Percentiles rank a stretch among this genome's conserved stretches.
phyloP scores from a whole-genome alignment of 2,329 filamentous ascomycete species.

The Curvularia lunata region DNA sequence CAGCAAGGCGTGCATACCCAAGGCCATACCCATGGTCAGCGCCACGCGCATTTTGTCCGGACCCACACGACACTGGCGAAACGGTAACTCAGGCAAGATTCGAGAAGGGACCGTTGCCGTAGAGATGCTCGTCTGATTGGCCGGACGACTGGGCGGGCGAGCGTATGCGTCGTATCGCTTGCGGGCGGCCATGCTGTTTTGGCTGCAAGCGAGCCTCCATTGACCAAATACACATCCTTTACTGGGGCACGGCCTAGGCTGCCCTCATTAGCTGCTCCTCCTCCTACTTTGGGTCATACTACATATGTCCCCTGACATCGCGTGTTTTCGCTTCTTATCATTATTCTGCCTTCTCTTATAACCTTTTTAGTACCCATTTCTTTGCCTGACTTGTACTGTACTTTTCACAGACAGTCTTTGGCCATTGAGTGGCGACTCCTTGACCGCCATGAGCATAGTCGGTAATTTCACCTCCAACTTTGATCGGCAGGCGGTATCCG shows the following conservation, averaged over 20 bases:
- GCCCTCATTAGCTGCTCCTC: slow-evolving; percentile 23
- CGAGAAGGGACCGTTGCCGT: not conserved
- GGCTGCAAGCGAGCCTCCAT: slow-evolving; percentile 26
- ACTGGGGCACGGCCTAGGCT: slow-evolving; percentile 19
- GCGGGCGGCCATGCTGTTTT: not conserved
- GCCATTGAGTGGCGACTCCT: slow-evolving; percentile 17
- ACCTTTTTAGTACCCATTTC: slow-evolving; percentile 22
- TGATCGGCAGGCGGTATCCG: slow-evolving; percentile 48
- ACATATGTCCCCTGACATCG: slow-evolving; percentile 13
- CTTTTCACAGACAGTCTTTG: slow-evolving; percentile 1
- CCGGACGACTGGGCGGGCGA: not conserved
- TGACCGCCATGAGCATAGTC: slow-evolving; percentile 45
- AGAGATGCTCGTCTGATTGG: slow-evolving; percentile 5
- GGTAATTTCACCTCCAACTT: slow-evolving; percentile 52
- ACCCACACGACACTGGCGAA: not conserved
- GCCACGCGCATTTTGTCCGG: not conserved
- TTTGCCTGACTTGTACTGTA: not conserved
- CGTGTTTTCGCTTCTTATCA: not conserved
- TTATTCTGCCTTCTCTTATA: slow-evolving; percentile 12
- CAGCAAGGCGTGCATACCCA: not conserved
- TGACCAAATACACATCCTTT: slow-evolving; percentile 25
- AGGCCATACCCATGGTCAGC: not conserved
- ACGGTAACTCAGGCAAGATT: not conserved
- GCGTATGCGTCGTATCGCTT: slow-evolving; percentile 12
- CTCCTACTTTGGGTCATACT: slow-evolving; percentile 27